Percentiles rank a stretch among this genome's conserved stretches.
Conservation (phyloP, 1,139 yeast genomes). For the Yamadazyma friedrichii region DNA sequence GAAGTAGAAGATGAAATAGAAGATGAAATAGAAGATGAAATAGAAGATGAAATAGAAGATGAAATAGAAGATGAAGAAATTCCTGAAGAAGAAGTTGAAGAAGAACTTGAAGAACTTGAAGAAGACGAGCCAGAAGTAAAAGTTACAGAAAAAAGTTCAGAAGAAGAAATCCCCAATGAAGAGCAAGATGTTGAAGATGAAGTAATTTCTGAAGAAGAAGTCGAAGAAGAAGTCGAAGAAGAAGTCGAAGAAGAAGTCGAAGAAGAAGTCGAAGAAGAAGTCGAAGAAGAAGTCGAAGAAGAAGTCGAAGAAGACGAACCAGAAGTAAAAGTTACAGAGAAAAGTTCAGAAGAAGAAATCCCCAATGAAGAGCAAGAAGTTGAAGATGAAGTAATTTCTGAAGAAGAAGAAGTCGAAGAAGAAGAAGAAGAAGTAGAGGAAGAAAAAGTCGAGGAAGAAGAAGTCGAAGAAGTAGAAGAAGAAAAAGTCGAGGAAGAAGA, state of each 20-base stretch:
- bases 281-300: constrained; percentile 5
- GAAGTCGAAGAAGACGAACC: constrained; percentile 5
- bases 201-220: constrained; percentile 7
- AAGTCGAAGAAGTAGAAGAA: constrained; percentile 3
- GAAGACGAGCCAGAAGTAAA: constrained; percentile 6
- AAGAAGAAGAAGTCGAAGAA: constrained; percentile 7
- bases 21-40: constrained; percentile 7
- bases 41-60: constrained; percentile 5
- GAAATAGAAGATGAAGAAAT: constrained; percentile 8
- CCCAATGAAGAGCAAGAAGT: constrained; percentile 7
- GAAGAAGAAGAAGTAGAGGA: constrained; percentile 7
- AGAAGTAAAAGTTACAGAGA: constrained; percentile 9
- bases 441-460: constrained; percentile 8
- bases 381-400: constrained; percentile 8
- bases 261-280: constrained; percentile 4
- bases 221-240: constrained; percentile 5
- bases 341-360: constrained; percentile 7
- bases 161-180: constrained; percentile 4
- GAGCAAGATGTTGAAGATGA: constrained; percentile 7
- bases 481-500: constrained; percentile 7
- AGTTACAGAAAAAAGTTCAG: constrained; percentile 6
- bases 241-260: constrained; percentile 2
- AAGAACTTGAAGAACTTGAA: constrained; percentile 5
- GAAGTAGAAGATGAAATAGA: constrained; percentile 6
- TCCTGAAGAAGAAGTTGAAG: constrained; percentile 7